Conservation (phyloP, 768 basidiomycete species). For the Hygrocybe coccinea region DNA sequence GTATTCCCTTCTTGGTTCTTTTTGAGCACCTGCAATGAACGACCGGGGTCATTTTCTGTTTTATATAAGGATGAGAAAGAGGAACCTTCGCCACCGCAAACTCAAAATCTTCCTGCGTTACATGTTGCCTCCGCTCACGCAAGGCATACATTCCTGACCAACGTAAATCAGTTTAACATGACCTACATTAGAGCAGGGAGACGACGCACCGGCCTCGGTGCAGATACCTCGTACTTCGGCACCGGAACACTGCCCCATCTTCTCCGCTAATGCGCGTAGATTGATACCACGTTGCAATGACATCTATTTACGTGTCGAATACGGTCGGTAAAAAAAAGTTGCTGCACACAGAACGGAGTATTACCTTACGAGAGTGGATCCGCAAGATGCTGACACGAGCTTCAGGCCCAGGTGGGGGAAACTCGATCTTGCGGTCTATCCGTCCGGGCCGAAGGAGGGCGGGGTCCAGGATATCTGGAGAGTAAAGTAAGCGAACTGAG, state of each 20-base stretch:
- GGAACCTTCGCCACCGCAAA: slow-evolving; percentile 92
- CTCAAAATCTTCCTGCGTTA: slow-evolving; percentile 98
- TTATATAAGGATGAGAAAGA: slow-evolving; percentile 8
- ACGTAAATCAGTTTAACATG: background rate
- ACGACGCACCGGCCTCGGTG: slow-evolving; percentile 82
- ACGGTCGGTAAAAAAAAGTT: background rate
- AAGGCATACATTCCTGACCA: slow-evolving; percentile 88
- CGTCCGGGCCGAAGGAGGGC: slow-evolving; percentile 91
- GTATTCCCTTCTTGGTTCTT: slow-evolving; percentile 96
- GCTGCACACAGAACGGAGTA: slow-evolving; percentile 4
- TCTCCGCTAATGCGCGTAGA: slow-evolving; percentile 90
- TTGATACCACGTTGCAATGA: slow-evolving; percentile 97
- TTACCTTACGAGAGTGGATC: slow-evolving; percentile 91
- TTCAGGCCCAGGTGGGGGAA: slow-evolving; percentile 96
- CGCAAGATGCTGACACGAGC: slow-evolving; percentile 95
- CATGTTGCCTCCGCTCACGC: slow-evolving; percentile 91
- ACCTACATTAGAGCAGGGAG: background rate
- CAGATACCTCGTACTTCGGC: slow-evolving; percentile 97
- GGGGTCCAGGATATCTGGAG: slow-evolving; percentile 84
- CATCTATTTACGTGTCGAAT: slow-evolving; percentile 55
- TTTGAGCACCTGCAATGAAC: slow-evolving; percentile 63
- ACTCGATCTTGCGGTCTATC: slow-evolving; percentile 95
- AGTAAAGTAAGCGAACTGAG: background rate
- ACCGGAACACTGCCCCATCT: slow-evolving; percentile 99
- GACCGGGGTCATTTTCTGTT: background rate